Conservation (phyloP, 2,329 filamentous ascomycete genomes). For the Colletotrichum godetiae region DNA sequence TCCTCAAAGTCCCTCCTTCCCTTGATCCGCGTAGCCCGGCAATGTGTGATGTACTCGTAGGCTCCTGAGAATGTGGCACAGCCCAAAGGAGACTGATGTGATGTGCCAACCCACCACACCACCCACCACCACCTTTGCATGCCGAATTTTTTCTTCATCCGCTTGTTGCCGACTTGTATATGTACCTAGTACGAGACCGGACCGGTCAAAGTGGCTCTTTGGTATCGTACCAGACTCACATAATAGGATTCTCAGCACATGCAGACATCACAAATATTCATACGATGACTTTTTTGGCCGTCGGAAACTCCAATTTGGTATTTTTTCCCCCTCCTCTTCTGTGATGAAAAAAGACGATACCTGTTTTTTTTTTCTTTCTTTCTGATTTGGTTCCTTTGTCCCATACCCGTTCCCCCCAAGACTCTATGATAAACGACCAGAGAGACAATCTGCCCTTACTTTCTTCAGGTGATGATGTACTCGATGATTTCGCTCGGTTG, state of each 20-base stretch:
- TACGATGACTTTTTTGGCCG: not conserved
- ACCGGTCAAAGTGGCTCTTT: not conserved
- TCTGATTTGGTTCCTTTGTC: not conserved
- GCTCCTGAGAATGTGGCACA: not conserved
- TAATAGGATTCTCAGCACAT: not conserved
- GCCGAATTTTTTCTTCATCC: constrained; percentile 3
- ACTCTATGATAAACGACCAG: not conserved
- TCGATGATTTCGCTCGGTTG: not conserved
- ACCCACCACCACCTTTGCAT: not conserved
- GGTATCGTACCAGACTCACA: not conserved
- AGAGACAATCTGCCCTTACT: not conserved
- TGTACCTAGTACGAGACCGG: too few relatives aligned
- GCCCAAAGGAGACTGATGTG: not conserved
- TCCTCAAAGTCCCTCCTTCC: not conserved
- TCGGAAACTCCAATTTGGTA: not conserved
- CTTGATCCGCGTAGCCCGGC: constrained; percentile 26
- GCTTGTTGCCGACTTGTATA: not conserved
- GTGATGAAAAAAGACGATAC: not conserved
- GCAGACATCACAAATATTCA: not conserved
- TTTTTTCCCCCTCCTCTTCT: not conserved
- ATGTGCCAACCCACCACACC: not conserved
- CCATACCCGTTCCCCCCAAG: not conserved
- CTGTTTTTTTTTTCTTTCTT: not conserved
- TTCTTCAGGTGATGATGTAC: not conserved
- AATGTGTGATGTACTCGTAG: not conserved